Conservation (phyloP, 257 asterid species). For the Solanum ahanhuiri region DNA sequence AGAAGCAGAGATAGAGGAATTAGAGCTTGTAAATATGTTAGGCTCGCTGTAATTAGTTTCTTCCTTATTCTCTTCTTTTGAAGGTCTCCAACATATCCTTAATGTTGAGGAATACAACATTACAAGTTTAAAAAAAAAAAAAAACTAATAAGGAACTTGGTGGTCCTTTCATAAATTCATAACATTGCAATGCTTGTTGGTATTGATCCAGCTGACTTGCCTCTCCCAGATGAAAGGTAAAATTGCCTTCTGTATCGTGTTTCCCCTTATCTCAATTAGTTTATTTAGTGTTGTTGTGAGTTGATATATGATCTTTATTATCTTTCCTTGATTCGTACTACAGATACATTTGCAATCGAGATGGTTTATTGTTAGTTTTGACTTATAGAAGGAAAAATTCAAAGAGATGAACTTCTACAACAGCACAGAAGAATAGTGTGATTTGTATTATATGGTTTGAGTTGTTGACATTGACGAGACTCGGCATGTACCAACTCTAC, state of each 20-base stretch:
- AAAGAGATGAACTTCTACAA: background rate
- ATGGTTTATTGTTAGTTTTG: background rate
- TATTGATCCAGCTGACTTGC: constrained; percentile 1
- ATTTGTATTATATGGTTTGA: background rate
- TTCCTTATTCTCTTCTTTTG: background rate
- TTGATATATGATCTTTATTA: background rate
- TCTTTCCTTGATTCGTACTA: background rate
- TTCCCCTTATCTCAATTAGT: background rate
- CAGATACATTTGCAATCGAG: background rate
- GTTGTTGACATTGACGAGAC: background rate
- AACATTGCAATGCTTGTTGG: background rate
- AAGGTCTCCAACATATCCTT: background rate
- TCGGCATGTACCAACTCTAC: background rate
- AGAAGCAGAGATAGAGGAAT: background rate
- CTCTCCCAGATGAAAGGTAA: background rate
- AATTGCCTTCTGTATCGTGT: background rate
- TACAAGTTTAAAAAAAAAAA: background rate
- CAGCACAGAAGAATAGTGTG: background rate
- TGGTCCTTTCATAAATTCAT: background rate
- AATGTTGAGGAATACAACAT: background rate
- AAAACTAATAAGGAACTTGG: background rate
- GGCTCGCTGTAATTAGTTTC: background rate
- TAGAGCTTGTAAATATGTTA: background rate
- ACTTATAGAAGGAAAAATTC: background rate
- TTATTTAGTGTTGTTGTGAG: background rate